These are phyloP conservation scores for Purpureocillium takamizusanense DNA, from an alignment of 2,329 filamentous ascomycete species.

Conservation along the genomic window DNA sequence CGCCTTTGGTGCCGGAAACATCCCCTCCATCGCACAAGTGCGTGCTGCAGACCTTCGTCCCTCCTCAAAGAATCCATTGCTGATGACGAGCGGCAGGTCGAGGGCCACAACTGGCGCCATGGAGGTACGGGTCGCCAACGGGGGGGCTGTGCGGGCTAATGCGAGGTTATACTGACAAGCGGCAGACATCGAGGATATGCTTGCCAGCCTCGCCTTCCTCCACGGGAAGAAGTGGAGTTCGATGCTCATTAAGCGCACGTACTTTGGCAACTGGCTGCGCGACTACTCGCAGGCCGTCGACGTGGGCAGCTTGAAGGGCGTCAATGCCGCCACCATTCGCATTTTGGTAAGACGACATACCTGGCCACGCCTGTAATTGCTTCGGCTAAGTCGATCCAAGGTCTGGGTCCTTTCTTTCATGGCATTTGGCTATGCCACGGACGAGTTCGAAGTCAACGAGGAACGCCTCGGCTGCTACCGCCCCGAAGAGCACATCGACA, in stretches of 20 bases:
- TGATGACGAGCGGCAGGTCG: conserved; percentile 36
- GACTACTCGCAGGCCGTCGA: conserved; percentile 82
- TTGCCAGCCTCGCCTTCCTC: conserved; percentile 68
- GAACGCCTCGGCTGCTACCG: conserved; percentile 74
- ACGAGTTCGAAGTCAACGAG: conserved; percentile 74
- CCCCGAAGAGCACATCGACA: conserved; percentile 67
- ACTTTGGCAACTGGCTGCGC: conserved; percentile 81
- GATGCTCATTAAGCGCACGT: conserved; percentile 67
- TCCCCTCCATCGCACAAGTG: conserved; percentile 51
- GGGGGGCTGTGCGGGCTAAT: conserved; percentile 1
- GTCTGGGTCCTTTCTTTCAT: conserved; percentile 77
- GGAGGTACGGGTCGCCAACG: conserved; percentile 50
- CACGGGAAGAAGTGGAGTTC: conserved; percentile 79
- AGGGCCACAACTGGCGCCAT: conserved; percentile 63
- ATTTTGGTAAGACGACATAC: conserved; percentile 43
- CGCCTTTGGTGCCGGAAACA: conserved; percentile 63
- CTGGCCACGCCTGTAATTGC: conserved; percentile 3
- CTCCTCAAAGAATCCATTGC: not conserved
- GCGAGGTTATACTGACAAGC: not conserved
- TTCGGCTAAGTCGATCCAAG: conserved; percentile 16
- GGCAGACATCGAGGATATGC: conserved; percentile 69
- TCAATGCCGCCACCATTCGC: conserved; percentile 69
- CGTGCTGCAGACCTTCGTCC: conserved; percentile 1
- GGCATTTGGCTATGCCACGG: conserved; percentile 77
- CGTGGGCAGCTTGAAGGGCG: conserved; percentile 68